A percentile compares a stretch with the other conserved stretches of the same genome.
Conservation (phyloP, 345 rosid species). For the Mallotus nudiflorus region DNA sequence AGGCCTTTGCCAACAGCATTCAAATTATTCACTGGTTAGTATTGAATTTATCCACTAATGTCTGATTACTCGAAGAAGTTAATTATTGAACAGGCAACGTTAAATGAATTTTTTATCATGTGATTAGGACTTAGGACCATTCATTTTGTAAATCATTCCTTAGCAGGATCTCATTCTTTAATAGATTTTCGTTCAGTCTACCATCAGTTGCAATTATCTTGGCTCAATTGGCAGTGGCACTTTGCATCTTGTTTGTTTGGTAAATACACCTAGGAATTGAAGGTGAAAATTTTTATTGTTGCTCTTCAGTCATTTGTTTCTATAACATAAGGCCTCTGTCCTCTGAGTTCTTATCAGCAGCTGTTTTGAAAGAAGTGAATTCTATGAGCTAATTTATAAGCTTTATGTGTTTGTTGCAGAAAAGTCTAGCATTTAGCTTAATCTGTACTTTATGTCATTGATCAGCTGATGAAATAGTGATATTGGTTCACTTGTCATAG, state of each 20-base stretch:
- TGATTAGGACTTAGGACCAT: too few species aligned
- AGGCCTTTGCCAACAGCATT: slow-evolving; percentile 87
- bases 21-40: slow-evolving; percentile 87
- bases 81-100: not conserved
- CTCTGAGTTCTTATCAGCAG: not conserved
- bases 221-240: not conserved
- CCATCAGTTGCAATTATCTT: not conserved
- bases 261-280: not conserved
- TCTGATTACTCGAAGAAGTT: not conserved
- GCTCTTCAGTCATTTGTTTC: not conserved
- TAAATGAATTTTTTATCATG: too few species aligned
- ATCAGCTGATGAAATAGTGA: too few species aligned
- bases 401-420: too few species aligned
- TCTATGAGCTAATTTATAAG: not conserved
- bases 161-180: not conserved
- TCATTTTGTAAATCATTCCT: not conserved
- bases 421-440: too few species aligned
- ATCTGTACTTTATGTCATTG: not conserved
- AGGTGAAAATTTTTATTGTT: not conserved
- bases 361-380: not conserved
- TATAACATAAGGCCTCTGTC: not conserved
- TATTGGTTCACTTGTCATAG: too few species aligned
- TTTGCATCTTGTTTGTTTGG: not conserved
- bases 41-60: not conserved
- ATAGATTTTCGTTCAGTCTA: not conserved